Conservation (phyloP, 805 yeast species). For the Lipomyces mesembrius region DNA sequence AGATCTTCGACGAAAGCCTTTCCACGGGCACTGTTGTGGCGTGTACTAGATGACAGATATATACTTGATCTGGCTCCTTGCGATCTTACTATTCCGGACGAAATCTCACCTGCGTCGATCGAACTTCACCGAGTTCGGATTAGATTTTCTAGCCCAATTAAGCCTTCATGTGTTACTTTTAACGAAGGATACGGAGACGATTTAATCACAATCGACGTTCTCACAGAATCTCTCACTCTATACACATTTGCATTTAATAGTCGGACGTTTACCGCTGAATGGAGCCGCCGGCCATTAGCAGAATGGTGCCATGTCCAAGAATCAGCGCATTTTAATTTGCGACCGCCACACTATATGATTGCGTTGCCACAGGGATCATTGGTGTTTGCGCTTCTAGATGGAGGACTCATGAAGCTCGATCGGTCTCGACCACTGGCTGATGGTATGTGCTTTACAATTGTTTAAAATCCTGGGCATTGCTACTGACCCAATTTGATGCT, state of each 20-base stretch:
- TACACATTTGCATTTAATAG: slow-evolving; percentile 20
- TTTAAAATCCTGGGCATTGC: slow-evolving; percentile 39
- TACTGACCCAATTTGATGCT: neutral
- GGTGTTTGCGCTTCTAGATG: slow-evolving; percentile 71
- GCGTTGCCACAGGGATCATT: slow-evolving; percentile 53
- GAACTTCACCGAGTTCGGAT: slow-evolving; percentile 24
- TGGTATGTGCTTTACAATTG: slow-evolving; percentile 18
- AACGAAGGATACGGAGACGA: slow-evolving; percentile 17
- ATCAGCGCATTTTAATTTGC: slow-evolving; percentile 52
- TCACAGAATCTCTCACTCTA: slow-evolving; percentile 29
- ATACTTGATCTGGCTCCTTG: slow-evolving; percentile 28
- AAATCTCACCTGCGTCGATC: neutral
- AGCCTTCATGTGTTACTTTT: slow-evolving; percentile 27
- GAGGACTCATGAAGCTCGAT: slow-evolving; percentile 59
- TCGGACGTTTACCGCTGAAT: slow-evolving; percentile 17
- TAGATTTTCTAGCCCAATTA: slow-evolving; percentile 22
- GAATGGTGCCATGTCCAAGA: slow-evolving; percentile 37
- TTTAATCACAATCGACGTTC: slow-evolving; percentile 23
- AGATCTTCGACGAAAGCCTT: slow-evolving; percentile 11
- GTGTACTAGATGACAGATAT: slow-evolving; percentile 25
- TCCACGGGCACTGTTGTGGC: slow-evolving; percentile 33
- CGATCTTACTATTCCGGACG: slow-evolving; percentile 20
- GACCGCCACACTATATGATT: slow-evolving; percentile 60
- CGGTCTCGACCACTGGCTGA: slow-evolving; percentile 42
- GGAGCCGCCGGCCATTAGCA: slow-evolving; percentile 21